Base-by-base conservation (phyloP, 2,329 filamentous ascomycete species). In the Cercospora sp. region DNA sequence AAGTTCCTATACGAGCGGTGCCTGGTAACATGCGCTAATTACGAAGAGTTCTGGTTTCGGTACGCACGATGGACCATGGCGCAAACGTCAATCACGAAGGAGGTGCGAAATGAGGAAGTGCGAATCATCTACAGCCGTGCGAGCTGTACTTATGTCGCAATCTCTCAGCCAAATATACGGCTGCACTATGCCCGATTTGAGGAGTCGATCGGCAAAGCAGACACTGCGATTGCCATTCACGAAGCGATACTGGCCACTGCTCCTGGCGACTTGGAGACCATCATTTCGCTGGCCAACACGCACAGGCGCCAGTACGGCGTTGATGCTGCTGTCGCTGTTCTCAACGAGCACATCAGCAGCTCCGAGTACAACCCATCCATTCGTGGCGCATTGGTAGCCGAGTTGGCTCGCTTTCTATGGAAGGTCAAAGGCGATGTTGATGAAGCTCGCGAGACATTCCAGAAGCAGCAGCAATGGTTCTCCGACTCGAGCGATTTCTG, bases 11-110 rank as follows among this genome's bases (percentile, higher is more conserved):
- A 99, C 78, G 95, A 99, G 82, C 90, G 95, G 62, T 98, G 94
- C 75, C 81, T 99, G 63, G 92, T 97, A 40, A 94, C 93, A 0
- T 96, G 92, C 75, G 94, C 95, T 16, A 91, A 96, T 73, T 97
- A 99, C 77, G 94, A 98, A 60, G 94, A 98, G 77, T 97, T 98
- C 80, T 99, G 95, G 95, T 89, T 97, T 75, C 91, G 95, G n/a
- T 99, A 97, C 80, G 92, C 91, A 16, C 86, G 94, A 48, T 99
- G 95, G 95, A 97, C 97, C 91, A 85, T 87, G 68, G 88, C 88
- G 0, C 92, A 97, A 77, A 82, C 88, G 1, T 89, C 85, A 73
- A 97, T 96, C 79, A 89, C 93, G 57, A 92, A 97, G 78, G 94
- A 97, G 77, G 90, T 94, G 5, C 90, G 94, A 65, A 93, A 92